phyloP scores from a whole-genome alignment of 768 basidiomycete genomes.

The Lactarius indigo region DNA sequence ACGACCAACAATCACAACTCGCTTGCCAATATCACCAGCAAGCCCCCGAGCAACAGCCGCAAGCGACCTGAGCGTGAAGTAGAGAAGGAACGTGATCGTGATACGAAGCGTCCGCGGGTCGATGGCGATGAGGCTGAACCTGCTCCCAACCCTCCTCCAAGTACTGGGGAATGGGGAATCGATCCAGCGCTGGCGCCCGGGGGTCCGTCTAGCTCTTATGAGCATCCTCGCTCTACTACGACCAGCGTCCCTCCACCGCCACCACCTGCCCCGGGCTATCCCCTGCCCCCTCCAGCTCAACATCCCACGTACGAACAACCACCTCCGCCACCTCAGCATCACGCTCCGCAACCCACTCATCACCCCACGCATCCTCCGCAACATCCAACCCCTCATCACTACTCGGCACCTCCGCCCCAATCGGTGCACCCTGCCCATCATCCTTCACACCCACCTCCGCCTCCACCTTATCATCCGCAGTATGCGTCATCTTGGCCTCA shows the following conservation, averaged over 20 bases:
- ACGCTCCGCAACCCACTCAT: slow-evolving; percentile 14
- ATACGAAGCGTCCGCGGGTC: slow-evolving; percentile 23
- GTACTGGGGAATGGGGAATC: slow-evolving; percentile 25
- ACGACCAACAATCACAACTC: slow-evolving; percentile 24
- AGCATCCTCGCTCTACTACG: slow-evolving; percentile 18
- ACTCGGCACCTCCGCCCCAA: slow-evolving; percentile 20
- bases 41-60: slow-evolving; percentile 11
- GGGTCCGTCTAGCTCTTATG: slow-evolving; percentile 16
- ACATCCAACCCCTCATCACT: slow-evolving; percentile 23
- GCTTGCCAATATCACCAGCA: slow-evolving; percentile 14
- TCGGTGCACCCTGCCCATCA: slow-evolving; percentile 23
- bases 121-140: slow-evolving; percentile 20
- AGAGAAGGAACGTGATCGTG: slow-evolving; percentile 25
- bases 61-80: slow-evolving; percentile 25
- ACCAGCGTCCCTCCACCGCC: slow-evolving; percentile 24
- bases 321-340: slow-evolving; percentile 23
- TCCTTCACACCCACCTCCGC: slow-evolving; percentile 18
- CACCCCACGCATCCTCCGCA: slow-evolving; percentile 17
- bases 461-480: slow-evolving; percentile 16
- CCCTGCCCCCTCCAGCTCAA: slow-evolving; percentile 3
- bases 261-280: slow-evolving; percentile 18
- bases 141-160: slow-evolving; percentile 14
- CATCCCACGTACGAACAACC: slow-evolving; percentile 20
- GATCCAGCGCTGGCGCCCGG: slow-evolving; percentile 22
- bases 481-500: slow-evolving; percentile 21